Conservation (phyloP, 768 basidiomycete species). For the Hypholoma sublateritium region DNA sequence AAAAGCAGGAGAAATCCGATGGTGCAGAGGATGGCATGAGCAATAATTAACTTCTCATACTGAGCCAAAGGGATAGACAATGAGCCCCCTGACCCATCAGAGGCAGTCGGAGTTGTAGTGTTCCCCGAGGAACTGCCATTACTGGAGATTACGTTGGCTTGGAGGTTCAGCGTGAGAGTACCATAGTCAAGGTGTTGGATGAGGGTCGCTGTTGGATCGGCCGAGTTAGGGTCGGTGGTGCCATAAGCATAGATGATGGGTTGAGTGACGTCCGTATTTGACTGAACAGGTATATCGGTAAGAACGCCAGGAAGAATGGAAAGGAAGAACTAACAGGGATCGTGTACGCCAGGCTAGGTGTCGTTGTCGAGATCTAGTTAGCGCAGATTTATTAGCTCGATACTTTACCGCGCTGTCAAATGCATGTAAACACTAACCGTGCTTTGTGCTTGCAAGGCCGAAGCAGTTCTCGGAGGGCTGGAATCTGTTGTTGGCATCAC, state of each 20-base stretch:
- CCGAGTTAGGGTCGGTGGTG: constrained; percentile 43
- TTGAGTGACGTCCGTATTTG: constrained; percentile 39
- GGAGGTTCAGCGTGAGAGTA: constrained; percentile 42
- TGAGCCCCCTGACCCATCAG: constrained; percentile 13
- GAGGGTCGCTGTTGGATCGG: constrained; percentile 43
- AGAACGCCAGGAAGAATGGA: not conserved
- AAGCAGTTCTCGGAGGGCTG: constrained; percentile 53
- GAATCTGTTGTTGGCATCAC: constrained; percentile 57
- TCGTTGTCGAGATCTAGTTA: constrained; percentile 37
- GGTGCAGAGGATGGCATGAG: constrained; percentile 51
- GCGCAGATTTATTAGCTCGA: constrained; percentile 6
- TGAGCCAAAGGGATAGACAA: constrained; percentile 38
- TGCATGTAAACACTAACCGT: constrained; percentile 29
- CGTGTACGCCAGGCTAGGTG: constrained; percentile 48
- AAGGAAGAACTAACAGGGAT: constrained; percentile 40
- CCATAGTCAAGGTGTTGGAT: constrained; percentile 48
- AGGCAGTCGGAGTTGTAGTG: constrained; percentile 6
- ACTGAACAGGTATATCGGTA: constrained; percentile 26
- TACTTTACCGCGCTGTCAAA: not conserved
- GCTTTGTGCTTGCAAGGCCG: constrained; percentile 32
- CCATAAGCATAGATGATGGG: constrained; percentile 63
- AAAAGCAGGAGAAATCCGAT: constrained; percentile 54
- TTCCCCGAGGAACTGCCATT: constrained; percentile 17
- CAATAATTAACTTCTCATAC: constrained; percentile 51
- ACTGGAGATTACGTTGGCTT: constrained; percentile 33